These are phyloP conservation scores for Amanita jacksonii DNA, from an alignment of 768 basidiomycete species.

Conservation along the genomic window DNA sequence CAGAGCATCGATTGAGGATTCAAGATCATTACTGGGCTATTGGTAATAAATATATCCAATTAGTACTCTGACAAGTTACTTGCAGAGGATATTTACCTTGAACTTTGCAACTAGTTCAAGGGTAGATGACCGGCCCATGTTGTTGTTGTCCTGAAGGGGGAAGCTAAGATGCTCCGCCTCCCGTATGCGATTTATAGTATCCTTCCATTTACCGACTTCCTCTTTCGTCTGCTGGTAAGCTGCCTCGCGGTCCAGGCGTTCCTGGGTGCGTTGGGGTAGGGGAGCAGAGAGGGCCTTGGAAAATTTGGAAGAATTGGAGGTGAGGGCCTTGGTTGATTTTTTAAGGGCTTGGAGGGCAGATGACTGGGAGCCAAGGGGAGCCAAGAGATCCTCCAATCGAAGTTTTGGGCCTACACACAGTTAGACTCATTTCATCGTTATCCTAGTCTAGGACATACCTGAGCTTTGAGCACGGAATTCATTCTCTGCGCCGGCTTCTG, in stretches of 20 bases:
- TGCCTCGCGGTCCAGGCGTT: slow-evolving; percentile 85
- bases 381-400: slow-evolving; percentile 65
- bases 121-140: slow-evolving; percentile 46
- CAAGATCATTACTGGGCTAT: slow-evolving; percentile 78
- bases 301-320: slow-evolving; percentile 38
- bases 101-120: slow-evolving; percentile 77
- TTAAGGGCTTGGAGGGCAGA: slow-evolving; percentile 58
- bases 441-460: no score
- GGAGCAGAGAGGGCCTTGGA: slow-evolving; percentile 70
- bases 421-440: no score
- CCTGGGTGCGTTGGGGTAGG: slow-evolving; percentile 77
- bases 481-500: slow-evolving; percentile 71
- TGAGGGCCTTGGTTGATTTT: slow-evolving; percentile 58
- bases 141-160: slow-evolving; percentile 59
- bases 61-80: no score
- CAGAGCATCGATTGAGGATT: slow-evolving; percentile 75
- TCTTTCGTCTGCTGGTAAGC: slow-evolving; percentile 90
- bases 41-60: background rate
- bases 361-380: slow-evolving; percentile 56
- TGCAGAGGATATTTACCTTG: slow-evolving; percentile 47
- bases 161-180: slow-evolving; percentile 90
- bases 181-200: slow-evolving; percentile 84
- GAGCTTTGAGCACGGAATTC: slow-evolving; percentile 58
- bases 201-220: slow-evolving; percentile 91
- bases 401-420: slow-evolving; percentile 43